Conservation (phyloP, 1,139 yeast genomes). For the Blastobotrys buckinghamii region DNA sequence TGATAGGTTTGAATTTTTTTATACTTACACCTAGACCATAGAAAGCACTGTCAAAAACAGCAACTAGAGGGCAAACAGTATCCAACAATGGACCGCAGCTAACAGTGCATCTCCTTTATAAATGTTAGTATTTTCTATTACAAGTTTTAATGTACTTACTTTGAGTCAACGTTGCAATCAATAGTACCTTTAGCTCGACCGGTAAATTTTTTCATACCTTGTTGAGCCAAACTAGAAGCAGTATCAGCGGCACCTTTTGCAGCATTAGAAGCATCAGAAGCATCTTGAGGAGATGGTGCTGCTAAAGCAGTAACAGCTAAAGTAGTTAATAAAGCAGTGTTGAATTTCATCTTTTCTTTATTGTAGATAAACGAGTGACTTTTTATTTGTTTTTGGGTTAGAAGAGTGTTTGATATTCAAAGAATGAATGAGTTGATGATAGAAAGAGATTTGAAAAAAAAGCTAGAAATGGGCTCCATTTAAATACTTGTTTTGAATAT, state of each 20-base stretch:
- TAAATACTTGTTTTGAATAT: too few species aligned
- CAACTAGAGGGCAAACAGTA: constrained; percentile 11
- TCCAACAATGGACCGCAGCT: constrained; percentile 12
- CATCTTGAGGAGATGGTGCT: neutral
- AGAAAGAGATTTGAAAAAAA: too few species aligned
- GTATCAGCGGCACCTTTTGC: constrained; percentile 1
- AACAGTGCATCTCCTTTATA: constrained; percentile 13
- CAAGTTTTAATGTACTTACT: too few species aligned
- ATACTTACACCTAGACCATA: constrained; percentile 14
- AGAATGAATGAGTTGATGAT: too few species aligned
- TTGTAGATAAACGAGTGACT: neutral
- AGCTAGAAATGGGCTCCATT: too few species aligned
- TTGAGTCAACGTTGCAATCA: constrained; percentile 15
- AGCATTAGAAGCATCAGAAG: neutral
- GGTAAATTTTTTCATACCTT: neutral
- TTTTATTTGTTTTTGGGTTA: neutral
- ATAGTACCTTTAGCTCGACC: constrained; percentile 7
- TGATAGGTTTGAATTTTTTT: too few species aligned
- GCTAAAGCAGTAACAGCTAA: neutral
- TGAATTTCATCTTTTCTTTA: neutral
- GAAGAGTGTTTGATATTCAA: too few species aligned
- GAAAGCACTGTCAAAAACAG: constrained; percentile 16
- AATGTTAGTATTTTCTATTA: too few species aligned
- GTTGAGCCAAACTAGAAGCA: neutral
- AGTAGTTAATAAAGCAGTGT: neutral